These are phyloP conservation scores for Leccinum rimulosum DNA, from an alignment of 768 basidiomycete genomes.

Conservation along the genomic window DNA sequence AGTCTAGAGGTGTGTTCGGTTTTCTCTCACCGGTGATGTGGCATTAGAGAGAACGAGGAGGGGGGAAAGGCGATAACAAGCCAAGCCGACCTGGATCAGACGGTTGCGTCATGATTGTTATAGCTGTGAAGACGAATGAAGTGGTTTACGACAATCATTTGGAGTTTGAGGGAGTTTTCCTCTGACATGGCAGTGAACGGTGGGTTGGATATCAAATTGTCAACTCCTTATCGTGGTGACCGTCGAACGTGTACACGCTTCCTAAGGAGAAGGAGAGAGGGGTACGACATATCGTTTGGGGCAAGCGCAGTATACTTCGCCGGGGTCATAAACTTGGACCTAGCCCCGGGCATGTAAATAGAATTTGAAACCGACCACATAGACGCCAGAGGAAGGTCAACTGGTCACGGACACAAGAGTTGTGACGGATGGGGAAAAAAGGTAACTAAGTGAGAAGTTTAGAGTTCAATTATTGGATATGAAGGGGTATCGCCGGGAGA, in stretches of 20 bases:
- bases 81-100: constrained; percentile 3
- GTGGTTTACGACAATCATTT: constrained; percentile 20
- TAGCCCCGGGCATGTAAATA: neutral
- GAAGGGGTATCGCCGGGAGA: constrained; percentile 16
- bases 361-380: constrained; percentile 10
- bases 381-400: neutral
- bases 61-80: neutral
- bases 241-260: no score
- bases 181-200: constrained; percentile 2
- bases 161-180: constrained; percentile 16
- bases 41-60: constrained; percentile 15
- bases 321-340: neutral
- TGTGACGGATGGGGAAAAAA: constrained; percentile 5
- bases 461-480: constrained; percentile 30
- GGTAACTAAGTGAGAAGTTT: constrained; percentile 5
- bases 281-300: neutral
- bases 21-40: constrained; percentile 13
- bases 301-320: neutral
- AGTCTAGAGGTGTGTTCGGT: neutral
- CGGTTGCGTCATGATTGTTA: constrained; percentile 3
- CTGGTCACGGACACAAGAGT: neutral
- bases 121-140: constrained; percentile 16
- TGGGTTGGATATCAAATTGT: constrained; percentile 11
- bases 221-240: constrained; percentile 2
- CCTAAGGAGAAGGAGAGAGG: no score